These are phyloP conservation scores for Verticillium dahliae DNA, from an alignment of 2,329 filamentous ascomycete genomes.

Conservation along the genomic window DNA sequence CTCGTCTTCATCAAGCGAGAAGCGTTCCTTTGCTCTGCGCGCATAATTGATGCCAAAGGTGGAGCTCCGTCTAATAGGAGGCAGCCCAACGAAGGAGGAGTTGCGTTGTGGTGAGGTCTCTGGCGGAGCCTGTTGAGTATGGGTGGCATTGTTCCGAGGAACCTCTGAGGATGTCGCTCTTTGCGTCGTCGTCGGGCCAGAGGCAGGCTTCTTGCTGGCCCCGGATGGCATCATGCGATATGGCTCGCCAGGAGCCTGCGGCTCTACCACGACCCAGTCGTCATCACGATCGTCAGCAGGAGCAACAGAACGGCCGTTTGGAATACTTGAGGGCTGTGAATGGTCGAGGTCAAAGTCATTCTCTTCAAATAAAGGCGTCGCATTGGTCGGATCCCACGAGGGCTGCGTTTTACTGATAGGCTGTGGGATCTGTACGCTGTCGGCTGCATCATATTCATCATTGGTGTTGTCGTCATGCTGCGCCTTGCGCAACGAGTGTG, in stretches of 20 bases:
- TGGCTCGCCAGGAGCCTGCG: neutral
- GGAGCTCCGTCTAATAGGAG: conserved; percentile 51
- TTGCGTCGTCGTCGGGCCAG: neutral
- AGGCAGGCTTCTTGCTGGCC: neutral
- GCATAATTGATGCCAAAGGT: conserved; percentile 40
- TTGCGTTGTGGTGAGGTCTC: conserved; percentile 28
- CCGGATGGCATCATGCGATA: neutral
- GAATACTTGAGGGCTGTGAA: conserved; percentile 8
- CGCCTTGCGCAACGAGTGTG: conserved; percentile 12
- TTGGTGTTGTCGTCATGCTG: neutral
- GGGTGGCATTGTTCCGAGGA: conserved; percentile 3
- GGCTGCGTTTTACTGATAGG: conserved; percentile 27
- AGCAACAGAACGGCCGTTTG: neutral
- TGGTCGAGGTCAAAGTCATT: conserved; percentile 20
- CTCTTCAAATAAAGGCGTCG: conserved; percentile 29
- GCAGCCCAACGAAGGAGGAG: conserved; percentile 49
- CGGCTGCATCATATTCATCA: conserved; percentile 9
- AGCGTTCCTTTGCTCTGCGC: conserved; percentile 24
- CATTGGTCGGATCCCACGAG: conserved; percentile 25
- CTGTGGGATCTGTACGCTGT: conserved; percentile 15
- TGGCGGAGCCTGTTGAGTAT: neutral
- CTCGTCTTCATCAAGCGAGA: conserved; percentile 26
- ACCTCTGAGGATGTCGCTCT: neutral
- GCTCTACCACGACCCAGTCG: conserved; percentile 22
- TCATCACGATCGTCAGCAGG: conserved; percentile 17